Conservation (phyloP, 441 rosid genomes). For the Populus trichocarpa region DNA sequence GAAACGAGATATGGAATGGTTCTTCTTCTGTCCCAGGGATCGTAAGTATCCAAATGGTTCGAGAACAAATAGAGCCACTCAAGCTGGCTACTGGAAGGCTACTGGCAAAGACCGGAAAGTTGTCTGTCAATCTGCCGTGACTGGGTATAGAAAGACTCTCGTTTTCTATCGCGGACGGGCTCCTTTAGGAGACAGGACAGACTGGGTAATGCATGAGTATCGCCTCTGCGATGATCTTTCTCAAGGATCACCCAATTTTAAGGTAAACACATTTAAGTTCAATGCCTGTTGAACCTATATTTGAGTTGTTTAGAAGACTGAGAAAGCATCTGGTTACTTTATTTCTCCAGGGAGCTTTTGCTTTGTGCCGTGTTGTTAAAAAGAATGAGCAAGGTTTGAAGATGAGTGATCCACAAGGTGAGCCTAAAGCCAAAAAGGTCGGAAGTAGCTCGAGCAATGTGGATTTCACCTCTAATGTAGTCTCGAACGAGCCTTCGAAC, state of each 20-base stretch:
- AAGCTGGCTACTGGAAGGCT: conserved; percentile 31
- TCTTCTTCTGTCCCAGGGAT: conserved; percentile 77
- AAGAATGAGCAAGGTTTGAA: conserved; percentile 50
- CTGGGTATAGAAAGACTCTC: conserved; percentile 68
- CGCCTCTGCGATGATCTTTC: conserved; percentile 56
- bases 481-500: conserved; percentile 34
- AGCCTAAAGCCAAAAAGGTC: conserved; percentile 25
- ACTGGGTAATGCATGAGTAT: conserved; percentile 87
- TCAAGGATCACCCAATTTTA: conserved; percentile 42
- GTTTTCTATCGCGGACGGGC: conserved; percentile 83
- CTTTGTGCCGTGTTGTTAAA: conserved; percentile 70
- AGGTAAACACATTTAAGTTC: conserved; percentile 30
- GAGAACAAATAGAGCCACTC: conserved; percentile 64
- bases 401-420: conserved; percentile 33
- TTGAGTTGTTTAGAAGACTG: neutral
- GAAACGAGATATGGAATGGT: conserved; percentile 79
- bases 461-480: conserved; percentile 25
- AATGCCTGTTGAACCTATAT: neutral
- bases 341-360: conserved; percentile 57
- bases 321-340: neutral
- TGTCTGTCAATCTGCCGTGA: conserved; percentile 45
- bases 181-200: conserved; percentile 66
- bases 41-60: conserved; percentile 64
- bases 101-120: conserved; percentile 63
- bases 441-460: conserved; percentile 33